These are phyloP conservation scores for Spirogloea muscicola DNA, from an alignment of 139 green algal genomes.

Conservation along the genomic window DNA sequence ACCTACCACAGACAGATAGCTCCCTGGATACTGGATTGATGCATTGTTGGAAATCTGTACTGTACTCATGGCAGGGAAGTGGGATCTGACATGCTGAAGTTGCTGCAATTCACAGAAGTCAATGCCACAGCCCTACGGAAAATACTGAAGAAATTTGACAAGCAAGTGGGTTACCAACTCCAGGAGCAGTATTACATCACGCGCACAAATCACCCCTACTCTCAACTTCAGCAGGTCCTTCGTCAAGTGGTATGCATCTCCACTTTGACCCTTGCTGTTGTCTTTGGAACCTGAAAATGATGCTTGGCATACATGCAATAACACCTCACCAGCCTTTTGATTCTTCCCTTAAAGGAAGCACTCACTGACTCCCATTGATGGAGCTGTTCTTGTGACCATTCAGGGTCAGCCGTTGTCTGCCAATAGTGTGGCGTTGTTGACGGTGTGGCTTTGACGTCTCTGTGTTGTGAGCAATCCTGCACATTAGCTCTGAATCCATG, in stretches of 20 bases:
- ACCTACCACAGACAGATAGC: not conserved
- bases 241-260: constrained; percentile 21
- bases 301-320: not conserved
- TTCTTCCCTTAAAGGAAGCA: not conserved
- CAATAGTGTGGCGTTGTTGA: not conserved
- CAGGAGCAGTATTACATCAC: constrained; percentile 17
- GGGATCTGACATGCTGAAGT: constrained; percentile 30
- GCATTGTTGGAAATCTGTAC: not conserved
- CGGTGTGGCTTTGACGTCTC: not conserved
- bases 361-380: not conserved
- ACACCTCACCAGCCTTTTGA: not conserved
- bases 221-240: constrained; percentile 45
- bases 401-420: not conserved
- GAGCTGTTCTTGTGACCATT: not conserved
- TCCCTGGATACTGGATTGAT: not conserved
- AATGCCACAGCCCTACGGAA: constrained; percentile 45
- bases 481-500: no score
- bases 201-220: constrained; percentile 33
- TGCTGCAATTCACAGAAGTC: constrained; percentile 43
- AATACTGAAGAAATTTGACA: constrained; percentile 52
- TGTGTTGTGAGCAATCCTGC: no score
- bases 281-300: not conserved
- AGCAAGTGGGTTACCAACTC: constrained; percentile 23
- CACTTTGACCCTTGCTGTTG: not conserved
- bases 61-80: constrained; percentile 27